A percentile compares a stretch with the other conserved stretches of the same genome.
phyloP scores from a whole-genome alignment of 2,329 filamentous ascomycete genomes.

The Aureobasidium sp. region DNA sequence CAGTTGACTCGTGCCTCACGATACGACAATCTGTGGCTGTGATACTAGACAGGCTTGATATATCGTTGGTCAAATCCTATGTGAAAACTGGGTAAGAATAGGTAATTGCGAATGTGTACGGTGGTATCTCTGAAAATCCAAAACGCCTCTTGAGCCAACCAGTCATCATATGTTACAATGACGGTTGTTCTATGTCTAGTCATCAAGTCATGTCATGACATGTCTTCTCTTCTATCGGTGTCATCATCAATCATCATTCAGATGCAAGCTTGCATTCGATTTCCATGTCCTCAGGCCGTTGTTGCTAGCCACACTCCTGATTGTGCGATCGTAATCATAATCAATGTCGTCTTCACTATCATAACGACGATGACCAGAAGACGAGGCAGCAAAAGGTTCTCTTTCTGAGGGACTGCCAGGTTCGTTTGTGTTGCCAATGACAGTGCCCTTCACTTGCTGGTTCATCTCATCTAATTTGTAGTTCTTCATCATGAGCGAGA shows the following conservation, averaged over 20 bases:
- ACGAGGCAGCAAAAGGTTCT: constrained; percentile 14
- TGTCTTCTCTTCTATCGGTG: not conserved
- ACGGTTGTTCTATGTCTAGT: not conserved
- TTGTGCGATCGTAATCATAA: constrained; percentile 3
- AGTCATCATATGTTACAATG: not conserved
- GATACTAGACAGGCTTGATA: too few species aligned
- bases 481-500: constrained; percentile 50
- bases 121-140: not conserved
- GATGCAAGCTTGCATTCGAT: constrained; percentile 10
- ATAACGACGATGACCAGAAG: constrained; percentile 7
- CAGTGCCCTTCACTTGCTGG: constrained; percentile 34
- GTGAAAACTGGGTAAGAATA: not conserved
- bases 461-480: constrained; percentile 47
- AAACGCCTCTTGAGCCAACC: not conserved
- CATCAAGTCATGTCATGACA: not conserved
- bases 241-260: not conserved
- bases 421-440: constrained; percentile 28
- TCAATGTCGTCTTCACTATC: constrained; percentile 11
- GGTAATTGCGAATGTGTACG: not conserved
- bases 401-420: constrained; percentile 13
- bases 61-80: too few species aligned
- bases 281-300: constrained; percentile 2
- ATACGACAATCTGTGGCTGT: not conserved
- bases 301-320: not conserved
- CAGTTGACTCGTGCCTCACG: not conserved